A percentile compares a stretch with the other conserved stretches of the same genome.
phyloP scores from a whole-genome alignment of 2,329 filamentous ascomycete genomes.

The Pyrenochaeta sp. region DNA sequence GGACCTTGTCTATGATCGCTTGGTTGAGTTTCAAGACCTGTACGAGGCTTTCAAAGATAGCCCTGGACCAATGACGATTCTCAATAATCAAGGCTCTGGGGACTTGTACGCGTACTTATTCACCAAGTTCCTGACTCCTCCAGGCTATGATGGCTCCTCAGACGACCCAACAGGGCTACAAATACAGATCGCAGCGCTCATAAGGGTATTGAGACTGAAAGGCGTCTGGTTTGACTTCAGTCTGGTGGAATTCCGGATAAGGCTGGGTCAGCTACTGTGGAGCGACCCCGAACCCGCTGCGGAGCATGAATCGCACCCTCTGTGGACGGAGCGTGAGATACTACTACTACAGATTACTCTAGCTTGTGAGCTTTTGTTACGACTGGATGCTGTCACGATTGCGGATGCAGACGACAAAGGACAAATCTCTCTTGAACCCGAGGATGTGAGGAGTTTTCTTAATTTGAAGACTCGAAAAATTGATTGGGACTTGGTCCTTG shows the following conservation, averaged over 20 bases:
- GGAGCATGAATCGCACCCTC: conserved; percentile 28
- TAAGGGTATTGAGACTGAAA: conserved; percentile 70
- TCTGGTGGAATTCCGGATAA: conserved; percentile 76
- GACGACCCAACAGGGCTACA: conserved; percentile 68
- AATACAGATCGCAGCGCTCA: conserved; percentile 73
- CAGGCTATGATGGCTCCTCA: conserved; percentile 52
- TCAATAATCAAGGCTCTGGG: conserved; percentile 59
- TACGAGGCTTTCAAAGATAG: conserved; percentile 61
- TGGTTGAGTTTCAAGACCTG: conserved; percentile 58
- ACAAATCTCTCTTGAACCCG: conserved; percentile 51
- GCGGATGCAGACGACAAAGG: conserved; percentile 43
- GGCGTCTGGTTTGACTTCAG: conserved; percentile 80
- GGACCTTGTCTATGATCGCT: conserved; percentile 44
- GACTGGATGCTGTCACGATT: conserved; percentile 59
- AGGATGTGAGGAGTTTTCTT: conserved; percentile 57
- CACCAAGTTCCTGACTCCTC: conserved; percentile 53
- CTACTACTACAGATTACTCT: conserved; percentile 64
- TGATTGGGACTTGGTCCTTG: conserved; percentile 65
- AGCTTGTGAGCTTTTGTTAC: conserved; percentile 63
- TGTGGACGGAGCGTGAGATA: conserved; percentile 60
- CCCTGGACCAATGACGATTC: conserved; percentile 64
- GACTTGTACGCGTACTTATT: conserved; percentile 59
- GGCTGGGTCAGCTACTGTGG: conserved; percentile 77
- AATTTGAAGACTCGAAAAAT: conserved; percentile 60
- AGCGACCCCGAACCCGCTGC: conserved; percentile 48